These are phyloP conservation scores for Sesbania bispinosa DNA, from an alignment of 306 rosid genomes.

Conservation along the genomic window DNA sequence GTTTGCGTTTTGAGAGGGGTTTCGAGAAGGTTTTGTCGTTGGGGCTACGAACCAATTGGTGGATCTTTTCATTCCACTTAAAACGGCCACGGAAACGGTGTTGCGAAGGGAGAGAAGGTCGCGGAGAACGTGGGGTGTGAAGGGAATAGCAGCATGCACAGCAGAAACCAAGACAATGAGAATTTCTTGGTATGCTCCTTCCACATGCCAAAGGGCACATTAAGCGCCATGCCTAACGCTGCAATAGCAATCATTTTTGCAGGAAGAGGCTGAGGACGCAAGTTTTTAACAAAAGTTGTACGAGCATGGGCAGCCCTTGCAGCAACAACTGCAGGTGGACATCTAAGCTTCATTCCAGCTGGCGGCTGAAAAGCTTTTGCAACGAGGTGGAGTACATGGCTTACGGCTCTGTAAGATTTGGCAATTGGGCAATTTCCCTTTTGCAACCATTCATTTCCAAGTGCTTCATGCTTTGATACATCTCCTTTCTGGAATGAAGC, in stretches of 20 bases:
- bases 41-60: too few species aligned
- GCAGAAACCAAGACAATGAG: slow-evolving; percentile 75
- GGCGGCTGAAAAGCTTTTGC: slow-evolving; percentile 65
- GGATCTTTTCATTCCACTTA: too few species aligned
- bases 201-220: slow-evolving; percentile 83
- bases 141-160: slow-evolving; percentile 82
- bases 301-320: slow-evolving; percentile 93
- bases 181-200: slow-evolving; percentile 72
- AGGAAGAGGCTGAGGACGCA: slow-evolving; percentile 87
- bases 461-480: slow-evolving; percentile 60
- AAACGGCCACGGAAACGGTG: too few species aligned
- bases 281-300: slow-evolving; percentile 63
- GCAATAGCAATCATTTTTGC: slow-evolving; percentile 75
- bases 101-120: too few species aligned
- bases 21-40: too few species aligned
- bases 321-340: slow-evolving; percentile 79
- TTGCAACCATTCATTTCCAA: slow-evolving; percentile 75
- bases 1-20: too few species aligned
- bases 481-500: too few species aligned
- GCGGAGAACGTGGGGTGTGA: too few species aligned
- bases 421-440: slow-evolving; percentile 79
- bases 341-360: slow-evolving; percentile 57
- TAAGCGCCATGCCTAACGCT: slow-evolving; percentile 74
- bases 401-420: slow-evolving; percentile 72
- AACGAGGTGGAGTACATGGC: slow-evolving; percentile 70